Percentiles rank a stretch among this genome's conserved stretches.
Evolutionary conservation across 2,329 filamentous ascomycete genomes (phyloP).

Genomic region (Penicillium vulpinum): DNA sequence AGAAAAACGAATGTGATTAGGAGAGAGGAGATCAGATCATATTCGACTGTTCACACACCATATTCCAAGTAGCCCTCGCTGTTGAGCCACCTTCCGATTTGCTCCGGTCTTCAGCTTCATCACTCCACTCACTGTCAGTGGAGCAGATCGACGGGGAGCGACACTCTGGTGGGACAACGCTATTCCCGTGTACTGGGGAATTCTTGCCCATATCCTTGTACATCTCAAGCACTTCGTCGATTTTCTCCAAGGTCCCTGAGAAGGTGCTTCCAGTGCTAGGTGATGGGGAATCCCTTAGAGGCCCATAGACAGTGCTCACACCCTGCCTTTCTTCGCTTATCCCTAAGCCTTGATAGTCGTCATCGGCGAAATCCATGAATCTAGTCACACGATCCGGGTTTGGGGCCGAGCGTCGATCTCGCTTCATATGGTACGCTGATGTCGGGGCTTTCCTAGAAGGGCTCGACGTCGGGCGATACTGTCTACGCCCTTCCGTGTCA

Average conservation of each 20-base stretch:
- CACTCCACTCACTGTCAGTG: slow-evolving; percentile 9
- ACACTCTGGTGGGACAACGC: too few species aligned
- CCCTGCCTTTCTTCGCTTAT: background rate
- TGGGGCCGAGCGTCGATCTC: background rate
- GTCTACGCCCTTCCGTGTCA: background rate
- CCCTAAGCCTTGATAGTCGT: background rate
- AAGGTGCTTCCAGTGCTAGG: background rate
- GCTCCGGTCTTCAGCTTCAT: slow-evolving; percentile 10
- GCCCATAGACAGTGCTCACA: background rate
- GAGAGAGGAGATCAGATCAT: slow-evolving; percentile 2
- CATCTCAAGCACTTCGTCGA: slow-evolving; percentile 7
- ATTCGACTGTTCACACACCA: slow-evolving; percentile 14
- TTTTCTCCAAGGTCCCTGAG: background rate
- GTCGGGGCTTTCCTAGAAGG: background rate
- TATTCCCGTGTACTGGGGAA: background rate
- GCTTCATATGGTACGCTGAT: background rate
- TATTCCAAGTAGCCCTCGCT: slow-evolving; percentile 17
- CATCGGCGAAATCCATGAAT: background rate
- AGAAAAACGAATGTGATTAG: background rate
- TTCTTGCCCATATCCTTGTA: slow-evolving; percentile 3
- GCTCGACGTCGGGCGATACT: background rate
- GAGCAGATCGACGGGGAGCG: slow-evolving; percentile 1
- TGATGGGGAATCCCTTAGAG: background rate
- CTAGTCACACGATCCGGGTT: background rate
- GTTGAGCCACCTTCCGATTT: background rate